Evolutionary conservation across 352 stramenopile species (phyloP).

Genomic region (Pythium aquatile): DNA sequence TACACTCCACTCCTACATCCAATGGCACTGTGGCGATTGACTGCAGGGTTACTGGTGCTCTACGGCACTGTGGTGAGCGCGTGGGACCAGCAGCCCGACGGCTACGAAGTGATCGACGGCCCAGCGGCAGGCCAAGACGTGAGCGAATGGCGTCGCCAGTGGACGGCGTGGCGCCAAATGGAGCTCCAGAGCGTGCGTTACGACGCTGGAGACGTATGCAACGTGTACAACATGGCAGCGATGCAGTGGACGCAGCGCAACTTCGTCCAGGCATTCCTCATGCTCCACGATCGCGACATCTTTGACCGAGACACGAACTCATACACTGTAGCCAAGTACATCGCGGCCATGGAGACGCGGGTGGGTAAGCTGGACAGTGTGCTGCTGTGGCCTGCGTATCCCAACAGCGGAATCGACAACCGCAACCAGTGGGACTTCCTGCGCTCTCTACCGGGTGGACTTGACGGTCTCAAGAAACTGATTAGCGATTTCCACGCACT

Average conservation of each 20-base stretch:
- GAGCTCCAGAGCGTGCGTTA: conserved; percentile 71
- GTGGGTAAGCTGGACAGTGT: conserved; percentile 74
- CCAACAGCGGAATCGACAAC: conserved; percentile 80
- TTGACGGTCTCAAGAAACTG: conserved; percentile 42
- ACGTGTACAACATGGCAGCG: conserved; percentile 64
- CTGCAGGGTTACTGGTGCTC: conserved; percentile 14
- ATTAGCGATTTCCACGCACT: conserved; percentile 62
- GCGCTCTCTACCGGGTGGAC: conserved; percentile 51
- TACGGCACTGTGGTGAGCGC: conserved; percentile 18
- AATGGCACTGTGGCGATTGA: not conserved
- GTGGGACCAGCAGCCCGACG: conserved; percentile 76
- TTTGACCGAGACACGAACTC: conserved; percentile 60
- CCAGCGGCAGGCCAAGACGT: conserved; percentile 34
- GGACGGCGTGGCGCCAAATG: conserved; percentile 66
- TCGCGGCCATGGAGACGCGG: conserved; percentile 48
- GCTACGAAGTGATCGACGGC: conserved; percentile 80
- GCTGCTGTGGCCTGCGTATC: conserved; percentile 81
- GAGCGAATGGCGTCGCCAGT: conserved; percentile 53
- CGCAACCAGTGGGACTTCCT: conserved; percentile 82
- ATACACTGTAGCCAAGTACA: conserved; percentile 73
- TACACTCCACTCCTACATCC: not conserved
- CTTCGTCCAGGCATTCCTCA: conserved; percentile 74
- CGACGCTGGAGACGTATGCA: conserved; percentile 47
- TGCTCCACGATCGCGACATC: conserved; percentile 77
- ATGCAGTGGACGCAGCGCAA: conserved; percentile 75